phyloP scores from a whole-genome alignment of 768 basidiomycete species.

The Lactarius hatsudake region DNA sequence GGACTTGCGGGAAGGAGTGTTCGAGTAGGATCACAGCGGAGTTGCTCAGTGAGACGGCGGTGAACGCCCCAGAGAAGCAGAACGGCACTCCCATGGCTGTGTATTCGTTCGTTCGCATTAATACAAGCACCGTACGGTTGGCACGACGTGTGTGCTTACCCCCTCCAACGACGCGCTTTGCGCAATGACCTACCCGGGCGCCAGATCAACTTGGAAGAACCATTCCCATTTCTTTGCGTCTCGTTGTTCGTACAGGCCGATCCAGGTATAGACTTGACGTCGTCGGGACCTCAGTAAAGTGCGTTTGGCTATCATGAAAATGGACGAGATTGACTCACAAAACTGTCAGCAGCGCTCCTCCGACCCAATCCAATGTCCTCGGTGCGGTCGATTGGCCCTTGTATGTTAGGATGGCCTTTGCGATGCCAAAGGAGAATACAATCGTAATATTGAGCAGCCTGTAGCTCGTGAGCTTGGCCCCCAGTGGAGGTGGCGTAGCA shows the following conservation, averaged over 20 bases:
- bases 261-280: constrained; percentile 8
- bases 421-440: background rate
- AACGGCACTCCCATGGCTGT: background rate
- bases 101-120: background rate
- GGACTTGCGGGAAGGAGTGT: background rate
- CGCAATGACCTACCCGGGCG: background rate
- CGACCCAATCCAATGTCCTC: constrained; percentile 1
- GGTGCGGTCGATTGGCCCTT: constrained; percentile 3
- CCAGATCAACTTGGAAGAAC: constrained; percentile 9
- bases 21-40: background rate
- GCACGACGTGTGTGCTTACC: background rate
- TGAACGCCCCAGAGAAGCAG: background rate
- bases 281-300: background rate
- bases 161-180: constrained; percentile 4
- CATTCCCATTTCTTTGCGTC: constrained; percentile 7
- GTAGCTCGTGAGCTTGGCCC: constrained; percentile 12
- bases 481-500: background rate
- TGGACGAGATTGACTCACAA: background rate
- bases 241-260: constrained; percentile 6
- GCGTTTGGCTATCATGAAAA: background rate
- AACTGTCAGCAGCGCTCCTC: constrained; percentile 1
- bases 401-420: constrained; percentile 8
- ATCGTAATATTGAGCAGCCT: constrained; percentile 8
- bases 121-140: background rate
- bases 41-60: background rate